These are phyloP conservation scores for Astrothelium subdiscretum DNA, from an alignment of 495 filamentous ascomycete genomes.

Conservation along the genomic window DNA sequence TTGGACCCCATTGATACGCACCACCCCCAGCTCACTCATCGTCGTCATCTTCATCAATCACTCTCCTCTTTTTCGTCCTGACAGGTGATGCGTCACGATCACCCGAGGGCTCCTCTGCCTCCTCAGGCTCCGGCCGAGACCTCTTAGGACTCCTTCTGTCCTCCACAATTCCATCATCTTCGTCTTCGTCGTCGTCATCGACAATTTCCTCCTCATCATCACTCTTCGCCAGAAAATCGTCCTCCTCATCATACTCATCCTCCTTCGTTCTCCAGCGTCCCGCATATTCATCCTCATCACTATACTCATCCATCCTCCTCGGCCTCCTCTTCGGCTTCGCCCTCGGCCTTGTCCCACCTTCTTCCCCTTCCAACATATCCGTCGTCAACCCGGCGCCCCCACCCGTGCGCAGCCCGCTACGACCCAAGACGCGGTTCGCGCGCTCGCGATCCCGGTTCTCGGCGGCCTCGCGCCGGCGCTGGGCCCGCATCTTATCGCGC, in stretches of 20 bases:
- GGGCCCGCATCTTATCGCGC: constrained; percentile 20
- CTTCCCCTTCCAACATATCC: constrained; percentile 62
- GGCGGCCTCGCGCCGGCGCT: constrained; percentile 19
- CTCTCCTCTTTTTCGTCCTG: constrained; percentile 3
- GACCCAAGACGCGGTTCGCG: constrained; percentile 38
- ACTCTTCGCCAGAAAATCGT: constrained; percentile 37
- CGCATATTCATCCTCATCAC: constrained; percentile 42
- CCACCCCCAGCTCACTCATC: background rate
- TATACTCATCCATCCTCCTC: constrained; percentile 26
- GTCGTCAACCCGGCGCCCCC: constrained; percentile 53
- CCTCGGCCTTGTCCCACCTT: constrained; percentile 39
- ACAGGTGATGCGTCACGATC: background rate
- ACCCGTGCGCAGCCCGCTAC: constrained; percentile 30
- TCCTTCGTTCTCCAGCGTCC: constrained; percentile 50
- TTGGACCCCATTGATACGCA: too few species aligned
- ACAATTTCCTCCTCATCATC: constrained; percentile 47
- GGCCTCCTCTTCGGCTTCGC: constrained; percentile 17
- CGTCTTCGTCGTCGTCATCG: constrained; percentile 48
- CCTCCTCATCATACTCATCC: constrained; percentile 63
- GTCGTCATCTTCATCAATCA: constrained; percentile 15
- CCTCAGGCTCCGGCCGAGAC: constrained; percentile 2
- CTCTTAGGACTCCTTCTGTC: constrained; percentile 24
- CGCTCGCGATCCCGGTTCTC: constrained; percentile 51
- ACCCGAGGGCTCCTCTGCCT: constrained; percentile 12
- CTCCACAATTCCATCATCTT: constrained; percentile 30